Base-by-base conservation (phyloP, 75 land plant genomes). In the Pseudotsuga menziesii region DNA sequence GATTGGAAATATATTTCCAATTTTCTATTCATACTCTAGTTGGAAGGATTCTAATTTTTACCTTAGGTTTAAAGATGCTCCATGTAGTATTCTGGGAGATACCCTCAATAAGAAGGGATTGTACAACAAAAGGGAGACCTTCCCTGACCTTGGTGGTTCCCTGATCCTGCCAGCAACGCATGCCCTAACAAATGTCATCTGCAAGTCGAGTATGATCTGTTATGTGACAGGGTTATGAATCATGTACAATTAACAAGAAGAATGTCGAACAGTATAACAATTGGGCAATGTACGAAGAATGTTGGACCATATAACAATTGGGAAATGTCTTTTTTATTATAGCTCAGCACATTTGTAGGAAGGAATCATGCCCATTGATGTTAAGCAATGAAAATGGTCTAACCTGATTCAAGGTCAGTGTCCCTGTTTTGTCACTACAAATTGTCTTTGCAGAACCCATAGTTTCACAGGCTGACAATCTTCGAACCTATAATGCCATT, bases 381-480 rank as follows among this genome's bases (percentile, higher is more conserved):
- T 67, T 69, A 44, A 77, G 16, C 48, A 55, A 75, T 22, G 32
- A 48, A 16, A 59, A 71, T 41, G 75, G 63, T 77, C 57, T 3
- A n/a, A 87, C 91, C 91, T 82, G 70, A 82, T 89, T 89, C 83
- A 89, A 79, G 22, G 91, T 89, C 14, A 89, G 83, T 32, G 91
- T 89, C 44, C 91, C 91, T 25, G 91, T 89, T 61, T 89, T 89
- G 72, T 89, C 91, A 78, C 89, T 89, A 71, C 91, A 89, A 29
- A 89, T 89, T 62, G 90, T 80, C 26, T 89, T 89, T 29, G 91
- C 91, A 41, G 91, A 89, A 36, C 91, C 91, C 91, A 89, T 89
- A 59, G 91, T 89, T 72, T 89, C 91, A 80, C 91, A n/a, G n/a
- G 91, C 88, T 78, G 91, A 87, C 63, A 89, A 85, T 63, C 89